A percentile compares a stretch with the other conserved stretches of the same genome.
Conservation (phyloP, 768 basidiomycete genomes). For the Lactarius vividus region DNA sequence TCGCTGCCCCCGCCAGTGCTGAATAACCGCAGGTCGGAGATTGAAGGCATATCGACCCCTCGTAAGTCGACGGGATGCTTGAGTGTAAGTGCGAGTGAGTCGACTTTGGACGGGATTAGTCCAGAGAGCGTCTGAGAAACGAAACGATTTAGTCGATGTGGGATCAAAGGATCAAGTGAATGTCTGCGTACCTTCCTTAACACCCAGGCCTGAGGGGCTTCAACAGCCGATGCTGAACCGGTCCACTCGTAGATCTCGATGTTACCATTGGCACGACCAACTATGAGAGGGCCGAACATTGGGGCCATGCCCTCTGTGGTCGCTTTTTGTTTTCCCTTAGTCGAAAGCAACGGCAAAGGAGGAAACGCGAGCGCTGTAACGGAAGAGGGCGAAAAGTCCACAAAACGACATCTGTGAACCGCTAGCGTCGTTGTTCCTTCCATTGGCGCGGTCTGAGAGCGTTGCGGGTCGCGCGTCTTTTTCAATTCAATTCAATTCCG, state of each 20-base stretch:
- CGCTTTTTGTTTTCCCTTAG: slow-evolving; percentile 50
- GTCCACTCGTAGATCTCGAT: slow-evolving; percentile 87
- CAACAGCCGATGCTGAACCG: slow-evolving; percentile 50
- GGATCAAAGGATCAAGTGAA: slow-evolving; percentile 1
- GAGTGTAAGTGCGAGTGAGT: slow-evolving; percentile 70
- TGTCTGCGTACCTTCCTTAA: slow-evolving; percentile 58
- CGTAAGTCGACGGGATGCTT: slow-evolving; percentile 54
- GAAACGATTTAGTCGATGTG: slow-evolving; percentile 24
- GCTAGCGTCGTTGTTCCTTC: slow-evolving; percentile 54
- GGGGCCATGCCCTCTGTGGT: slow-evolving; percentile 30
- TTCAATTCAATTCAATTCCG: neutral
- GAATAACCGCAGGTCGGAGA: slow-evolving; percentile 71
- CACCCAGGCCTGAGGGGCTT: slow-evolving; percentile 80
- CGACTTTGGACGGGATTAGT: slow-evolving; percentile 81
- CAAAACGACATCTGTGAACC: slow-evolving; percentile 91
- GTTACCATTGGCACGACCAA: slow-evolving; percentile 86
- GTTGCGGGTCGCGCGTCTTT: neutral
- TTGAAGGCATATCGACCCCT: slow-evolving; percentile 50
- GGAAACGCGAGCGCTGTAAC: slow-evolving; percentile 89
- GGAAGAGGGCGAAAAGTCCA: slow-evolving; percentile 84
- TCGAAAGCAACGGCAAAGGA: slow-evolving; percentile 71
- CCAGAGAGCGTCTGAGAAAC: slow-evolving; percentile 62
- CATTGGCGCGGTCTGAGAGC: slow-evolving; percentile 28
- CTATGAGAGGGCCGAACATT: slow-evolving; percentile 65
- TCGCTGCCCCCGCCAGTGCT: slow-evolving; percentile 84